These are phyloP conservation scores for Catharanthus roseus DNA, from an alignment of 257 asterid species.

Conservation along the genomic window DNA sequence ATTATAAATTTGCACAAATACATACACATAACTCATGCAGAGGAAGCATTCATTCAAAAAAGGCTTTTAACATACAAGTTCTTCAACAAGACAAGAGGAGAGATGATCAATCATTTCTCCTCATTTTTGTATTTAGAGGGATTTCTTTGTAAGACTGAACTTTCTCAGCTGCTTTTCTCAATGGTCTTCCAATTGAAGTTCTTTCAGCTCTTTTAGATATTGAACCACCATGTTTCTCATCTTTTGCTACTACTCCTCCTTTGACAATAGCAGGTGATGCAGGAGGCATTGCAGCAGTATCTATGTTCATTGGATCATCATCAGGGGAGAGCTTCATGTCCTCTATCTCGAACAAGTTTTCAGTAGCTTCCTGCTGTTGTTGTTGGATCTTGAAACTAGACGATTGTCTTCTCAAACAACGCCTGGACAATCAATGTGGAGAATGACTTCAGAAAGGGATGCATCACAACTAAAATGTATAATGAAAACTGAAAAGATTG, in stretches of 20 bases:
- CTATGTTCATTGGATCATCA: conserved; percentile 18
- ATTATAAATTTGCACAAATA: not conserved
- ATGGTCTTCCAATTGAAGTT: conserved; percentile 53
- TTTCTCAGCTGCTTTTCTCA: conserved; percentile 64
- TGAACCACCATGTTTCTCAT: conserved; percentile 17
- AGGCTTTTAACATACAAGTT: too few relatives aligned
- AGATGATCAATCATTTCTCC: conserved; percentile 47
- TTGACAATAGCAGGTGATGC: conserved; percentile 14
- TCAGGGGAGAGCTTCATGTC: conserved; percentile 28
- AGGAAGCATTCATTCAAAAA: not conserved
- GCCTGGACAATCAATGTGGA: conserved; percentile 32
- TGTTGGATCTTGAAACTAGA: conserved; percentile 30
- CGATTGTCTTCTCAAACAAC: conserved; percentile 63
- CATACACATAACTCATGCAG: not conserved
- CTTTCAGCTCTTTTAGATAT: conserved; percentile 36
- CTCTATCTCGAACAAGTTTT: conserved; percentile 48
- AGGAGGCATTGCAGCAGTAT: conserved; percentile 12
- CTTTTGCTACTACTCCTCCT: conserved; percentile 9
- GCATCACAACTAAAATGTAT: not conserved
- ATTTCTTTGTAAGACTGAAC: conserved; percentile 71
- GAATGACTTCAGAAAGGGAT: not conserved
- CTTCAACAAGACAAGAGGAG: too few relatives aligned
- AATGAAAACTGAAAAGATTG: not conserved
- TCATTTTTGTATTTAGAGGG: conserved; percentile 73
- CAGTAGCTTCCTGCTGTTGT: conserved; percentile 39